Conservation (phyloP, 2,329 filamentous ascomycete species). For the Tolypocladium nubicola region DNA sequence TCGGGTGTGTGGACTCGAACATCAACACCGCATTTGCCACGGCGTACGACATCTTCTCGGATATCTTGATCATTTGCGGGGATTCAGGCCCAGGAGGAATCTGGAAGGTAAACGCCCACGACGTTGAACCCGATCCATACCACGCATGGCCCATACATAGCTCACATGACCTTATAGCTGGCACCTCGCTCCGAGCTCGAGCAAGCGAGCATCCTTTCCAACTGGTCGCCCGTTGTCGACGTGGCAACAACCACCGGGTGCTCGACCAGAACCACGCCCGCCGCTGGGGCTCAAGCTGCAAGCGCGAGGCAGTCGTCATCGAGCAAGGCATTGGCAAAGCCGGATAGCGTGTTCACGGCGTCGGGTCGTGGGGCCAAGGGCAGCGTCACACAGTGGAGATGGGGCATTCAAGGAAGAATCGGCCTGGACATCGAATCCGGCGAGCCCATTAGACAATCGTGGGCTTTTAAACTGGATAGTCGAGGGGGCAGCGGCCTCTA, state of each 20-base stretch:
- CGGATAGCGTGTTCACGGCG: constrained; percentile 54
- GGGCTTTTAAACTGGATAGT: constrained; percentile 32
- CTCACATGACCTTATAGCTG: constrained; percentile 25
- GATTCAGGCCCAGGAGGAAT: constrained; percentile 68
- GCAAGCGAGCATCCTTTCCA: constrained; percentile 41
- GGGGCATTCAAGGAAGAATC: constrained; percentile 60
- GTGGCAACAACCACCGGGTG: constrained; percentile 35
- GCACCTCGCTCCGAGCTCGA: constrained; percentile 41
- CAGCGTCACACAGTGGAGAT: constrained; percentile 56
- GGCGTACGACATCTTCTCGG: constrained; percentile 55
- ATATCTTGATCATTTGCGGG: constrained; percentile 72
- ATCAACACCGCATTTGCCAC: constrained; percentile 76
- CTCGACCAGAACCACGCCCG: constrained; percentile 10
- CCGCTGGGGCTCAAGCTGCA: not conserved
- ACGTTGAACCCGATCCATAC: no score
- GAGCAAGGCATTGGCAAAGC: constrained; percentile 10
- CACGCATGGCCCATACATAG: not conserved
- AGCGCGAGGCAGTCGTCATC: constrained; percentile 3
- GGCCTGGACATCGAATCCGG: constrained; percentile 44
- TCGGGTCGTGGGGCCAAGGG: constrained; percentile 54
- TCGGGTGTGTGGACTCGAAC: constrained; percentile 58
- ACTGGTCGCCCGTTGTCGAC: constrained; percentile 52
- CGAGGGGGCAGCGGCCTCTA: constrained; percentile 12
- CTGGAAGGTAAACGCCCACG: constrained; percentile 44
- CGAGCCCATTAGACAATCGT: constrained; percentile 38